These are phyloP conservation scores for Sinapis alba DNA, from an alignment of 441 rosid genomes.

Conservation along the genomic window DNA sequence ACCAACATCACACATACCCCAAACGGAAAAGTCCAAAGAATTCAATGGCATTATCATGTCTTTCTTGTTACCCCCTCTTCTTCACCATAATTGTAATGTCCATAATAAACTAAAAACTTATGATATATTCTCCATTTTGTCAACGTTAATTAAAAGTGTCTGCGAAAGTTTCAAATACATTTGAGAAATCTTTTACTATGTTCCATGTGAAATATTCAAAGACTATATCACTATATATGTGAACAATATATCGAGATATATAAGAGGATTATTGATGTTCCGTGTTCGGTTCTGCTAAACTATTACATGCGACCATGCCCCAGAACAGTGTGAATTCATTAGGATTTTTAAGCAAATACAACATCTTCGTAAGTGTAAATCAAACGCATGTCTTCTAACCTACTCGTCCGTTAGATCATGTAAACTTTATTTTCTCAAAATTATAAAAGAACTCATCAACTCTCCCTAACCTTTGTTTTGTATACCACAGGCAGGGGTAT, in stretches of 20 bases:
- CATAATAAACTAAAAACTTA: background rate
- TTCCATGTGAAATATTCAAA: background rate
- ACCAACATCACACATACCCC: conserved; percentile 65
- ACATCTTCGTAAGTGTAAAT: background rate
- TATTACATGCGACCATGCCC: background rate
- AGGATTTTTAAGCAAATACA: background rate
- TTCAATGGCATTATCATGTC: conserved; percentile 48
- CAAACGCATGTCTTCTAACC: background rate
- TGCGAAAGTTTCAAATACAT: background rate
- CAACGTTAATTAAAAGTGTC: background rate
- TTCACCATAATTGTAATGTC: conserved; percentile 13
- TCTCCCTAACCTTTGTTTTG: background rate
- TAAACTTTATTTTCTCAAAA: background rate
- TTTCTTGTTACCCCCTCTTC: conserved; percentile 42
- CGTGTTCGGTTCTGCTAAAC: background rate
- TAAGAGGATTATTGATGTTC: background rate
- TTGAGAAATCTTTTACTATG: background rate
- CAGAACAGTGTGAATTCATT: background rate
- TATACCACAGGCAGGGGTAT: background rate
- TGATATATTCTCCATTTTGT: background rate
- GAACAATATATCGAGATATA: background rate
- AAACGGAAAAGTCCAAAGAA: conserved; percentile 45
- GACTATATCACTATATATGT: background rate
- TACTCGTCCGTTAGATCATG: background rate
- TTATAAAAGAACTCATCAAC: background rate